A percentile compares a stretch with the other conserved stretches of the same genome.
Conservation (phyloP, 345 rosid species). For the Zanthoxylum bungeanum region DNA sequence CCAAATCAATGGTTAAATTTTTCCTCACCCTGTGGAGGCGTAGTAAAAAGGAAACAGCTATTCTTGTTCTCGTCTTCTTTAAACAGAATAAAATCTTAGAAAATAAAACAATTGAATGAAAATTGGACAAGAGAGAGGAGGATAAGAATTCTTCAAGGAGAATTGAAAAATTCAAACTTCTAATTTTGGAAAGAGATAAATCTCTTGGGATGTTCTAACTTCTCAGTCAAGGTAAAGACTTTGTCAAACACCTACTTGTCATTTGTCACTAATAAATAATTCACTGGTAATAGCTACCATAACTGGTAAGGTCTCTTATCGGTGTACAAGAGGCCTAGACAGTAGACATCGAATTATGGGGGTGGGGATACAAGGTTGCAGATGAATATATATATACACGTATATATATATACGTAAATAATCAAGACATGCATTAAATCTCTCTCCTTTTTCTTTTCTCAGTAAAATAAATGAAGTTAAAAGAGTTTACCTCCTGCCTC, state of each 20-base stretch:
- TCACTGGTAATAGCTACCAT: background rate
- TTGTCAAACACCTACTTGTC: background rate
- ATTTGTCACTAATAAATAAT: background rate
- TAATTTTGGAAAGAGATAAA: background rate
- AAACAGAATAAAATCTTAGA: background rate
- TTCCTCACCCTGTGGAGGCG: no score
- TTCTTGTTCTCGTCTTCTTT: background rate
- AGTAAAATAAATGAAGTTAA: background rate
- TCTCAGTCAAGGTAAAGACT: background rate
- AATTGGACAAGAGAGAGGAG: background rate
- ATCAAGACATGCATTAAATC: background rate
- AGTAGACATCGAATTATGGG: background rate
- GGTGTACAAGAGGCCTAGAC: background rate
- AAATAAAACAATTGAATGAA: background rate
- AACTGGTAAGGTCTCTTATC: background rate
- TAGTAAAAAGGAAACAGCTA: background rate
- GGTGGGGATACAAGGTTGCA: background rate
- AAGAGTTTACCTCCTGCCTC: conserved; percentile 78
- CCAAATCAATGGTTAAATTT: background rate
- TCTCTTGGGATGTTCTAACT: background rate
- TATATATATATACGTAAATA: background rate
- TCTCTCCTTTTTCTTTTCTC: background rate
- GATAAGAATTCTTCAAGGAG: background rate
- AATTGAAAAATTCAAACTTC: background rate
- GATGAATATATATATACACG: background rate